Percentiles rank a stretch among this genome's conserved stretches.
phyloP scores from a whole-genome alignment of 139 green algal species.

The Chlamydomonas sphaeroides region DNA sequence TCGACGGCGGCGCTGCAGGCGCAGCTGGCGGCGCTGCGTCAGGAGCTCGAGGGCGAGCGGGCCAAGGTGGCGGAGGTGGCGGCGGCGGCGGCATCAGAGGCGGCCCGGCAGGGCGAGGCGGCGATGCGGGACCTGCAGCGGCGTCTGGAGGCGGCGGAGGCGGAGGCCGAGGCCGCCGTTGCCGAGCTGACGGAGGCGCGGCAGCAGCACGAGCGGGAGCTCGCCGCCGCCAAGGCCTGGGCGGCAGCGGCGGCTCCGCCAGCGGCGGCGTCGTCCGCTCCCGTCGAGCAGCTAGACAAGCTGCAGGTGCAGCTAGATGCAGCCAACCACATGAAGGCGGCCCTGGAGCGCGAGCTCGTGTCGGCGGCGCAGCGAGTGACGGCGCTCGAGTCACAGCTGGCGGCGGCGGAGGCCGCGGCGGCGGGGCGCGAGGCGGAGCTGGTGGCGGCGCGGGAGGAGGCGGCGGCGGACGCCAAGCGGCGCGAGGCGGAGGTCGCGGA shows the following conservation, averaged over 20 bases:
- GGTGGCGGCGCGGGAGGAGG: background rate
- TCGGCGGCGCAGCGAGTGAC: background rate
- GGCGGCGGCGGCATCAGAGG: conserved; percentile 8
- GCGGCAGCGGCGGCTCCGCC: background rate
- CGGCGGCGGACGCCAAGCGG: background rate
- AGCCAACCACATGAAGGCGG: background rate
- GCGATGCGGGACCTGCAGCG: background rate
- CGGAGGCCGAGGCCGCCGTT: background rate
- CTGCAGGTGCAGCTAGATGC: conserved; percentile 33
- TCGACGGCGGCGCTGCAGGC: background rate
- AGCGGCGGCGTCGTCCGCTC: background rate
- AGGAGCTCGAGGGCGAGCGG: conserved; percentile 1
- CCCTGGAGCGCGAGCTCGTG: background rate
- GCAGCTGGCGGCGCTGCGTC: conserved; percentile 1
- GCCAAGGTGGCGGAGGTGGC: conserved; percentile 11
- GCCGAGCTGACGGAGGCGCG: background rate
- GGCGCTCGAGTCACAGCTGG: background rate
- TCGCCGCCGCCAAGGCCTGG: background rate
- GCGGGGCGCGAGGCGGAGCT: background rate
- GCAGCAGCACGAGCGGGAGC: background rate
- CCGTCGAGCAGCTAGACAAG: background rate
- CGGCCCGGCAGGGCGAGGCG: background rate
- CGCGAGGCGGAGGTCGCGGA: background rate
- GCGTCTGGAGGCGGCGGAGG: background rate
- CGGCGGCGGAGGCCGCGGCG: background rate